Evolutionary conservation across 768 basidiomycete species (phyloP).

Genomic region (Porphyrellus cyaneotinctus): DNA sequence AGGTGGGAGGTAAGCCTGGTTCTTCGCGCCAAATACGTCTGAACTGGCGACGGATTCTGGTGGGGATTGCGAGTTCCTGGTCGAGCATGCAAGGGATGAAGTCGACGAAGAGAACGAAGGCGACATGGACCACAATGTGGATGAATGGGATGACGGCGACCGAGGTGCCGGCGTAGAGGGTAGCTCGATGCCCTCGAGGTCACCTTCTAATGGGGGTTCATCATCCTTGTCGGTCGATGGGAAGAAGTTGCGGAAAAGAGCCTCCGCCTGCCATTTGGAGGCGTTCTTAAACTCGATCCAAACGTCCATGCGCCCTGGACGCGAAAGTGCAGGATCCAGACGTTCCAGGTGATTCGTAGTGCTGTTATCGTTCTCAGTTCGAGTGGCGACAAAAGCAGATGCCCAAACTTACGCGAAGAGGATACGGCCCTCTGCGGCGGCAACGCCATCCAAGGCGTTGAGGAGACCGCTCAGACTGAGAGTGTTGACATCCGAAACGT

Average conservation of each 20-base stretch:
- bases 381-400: not conserved
- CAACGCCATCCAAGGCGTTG: slow-evolving; percentile 84
- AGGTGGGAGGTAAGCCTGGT: slow-evolving; percentile 61
- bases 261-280: slow-evolving; percentile 80
- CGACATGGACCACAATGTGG: slow-evolving; percentile 43
- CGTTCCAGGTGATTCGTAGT: slow-evolving; percentile 91
- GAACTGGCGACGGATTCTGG: slow-evolving; percentile 14
- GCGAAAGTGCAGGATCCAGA: slow-evolving; percentile 85
- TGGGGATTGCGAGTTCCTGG: slow-evolving; percentile 26
- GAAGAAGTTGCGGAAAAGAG: slow-evolving; percentile 88
- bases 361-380: slow-evolving; percentile 33
- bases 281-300: slow-evolving; percentile 90
- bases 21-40: slow-evolving; percentile 47
- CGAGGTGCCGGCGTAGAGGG: slow-evolving; percentile 37
- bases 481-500: slow-evolving; percentile 74
- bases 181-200: slow-evolving; percentile 46
- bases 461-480: slow-evolving; percentile 76
- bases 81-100: slow-evolving; percentile 34
- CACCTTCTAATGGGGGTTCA: slow-evolving; percentile 33
- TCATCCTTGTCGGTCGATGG: slow-evolving; percentile 60
- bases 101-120: slow-evolving; percentile 43
- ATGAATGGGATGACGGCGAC: slow-evolving; percentile 43
- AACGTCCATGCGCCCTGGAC: slow-evolving; percentile 90
- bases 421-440: slow-evolving; percentile 81
- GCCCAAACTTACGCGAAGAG: slow-evolving; percentile 72